These are phyloP conservation scores for Ramalina peruviana DNA, from an alignment of 495 filamentous ascomycete genomes.

Conservation along the genomic window DNA sequence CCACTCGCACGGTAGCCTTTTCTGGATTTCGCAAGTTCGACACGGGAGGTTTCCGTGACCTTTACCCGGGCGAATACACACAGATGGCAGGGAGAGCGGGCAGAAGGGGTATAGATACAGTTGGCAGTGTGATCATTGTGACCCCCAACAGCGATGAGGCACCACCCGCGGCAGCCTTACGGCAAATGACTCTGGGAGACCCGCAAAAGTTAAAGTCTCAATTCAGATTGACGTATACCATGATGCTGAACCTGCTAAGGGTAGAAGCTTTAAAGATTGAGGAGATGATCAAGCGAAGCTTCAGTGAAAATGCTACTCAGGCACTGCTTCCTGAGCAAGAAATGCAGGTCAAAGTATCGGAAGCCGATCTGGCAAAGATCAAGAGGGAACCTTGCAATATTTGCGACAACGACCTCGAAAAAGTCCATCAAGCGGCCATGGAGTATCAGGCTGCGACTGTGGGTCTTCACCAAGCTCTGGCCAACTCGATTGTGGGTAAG, in stretches of 20 bases:
- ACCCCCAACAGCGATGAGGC: constrained; percentile 73
- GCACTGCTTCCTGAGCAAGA: constrained; percentile 90
- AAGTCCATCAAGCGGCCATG: constrained; percentile 67
- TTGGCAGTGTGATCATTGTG: constrained; percentile 89
- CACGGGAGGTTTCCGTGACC: constrained; percentile 76
- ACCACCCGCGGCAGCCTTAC: constrained; percentile 63
- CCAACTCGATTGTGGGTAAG: constrained; percentile 63
- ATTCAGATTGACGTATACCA: constrained; percentile 96
- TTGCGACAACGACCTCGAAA: constrained; percentile 66
- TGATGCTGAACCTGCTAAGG: constrained; percentile 91
- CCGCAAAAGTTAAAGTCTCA: constrained; percentile 92
- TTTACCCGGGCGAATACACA: constrained; percentile 91
- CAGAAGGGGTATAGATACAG: constrained; percentile 77
- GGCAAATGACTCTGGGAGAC: constrained; percentile 90
- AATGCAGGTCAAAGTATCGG: constrained; percentile 81
- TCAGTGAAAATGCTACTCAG: constrained; percentile 97
- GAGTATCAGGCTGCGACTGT: constrained; percentile 57
- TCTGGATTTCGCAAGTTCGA: constrained; percentile 95
- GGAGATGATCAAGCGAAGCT: constrained; percentile 99
- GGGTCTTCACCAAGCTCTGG: constrained; percentile 57
- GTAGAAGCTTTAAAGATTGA: constrained; percentile 97
- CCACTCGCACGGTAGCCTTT: constrained; percentile 92
- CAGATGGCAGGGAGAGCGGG: constrained; percentile 97
- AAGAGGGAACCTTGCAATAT: constrained; percentile 71
- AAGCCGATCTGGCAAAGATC: constrained; percentile 79